Evolutionary conservation across 2,329 filamentous ascomycete genomes (phyloP).

Genomic region (Camillea tinctor): DNA sequence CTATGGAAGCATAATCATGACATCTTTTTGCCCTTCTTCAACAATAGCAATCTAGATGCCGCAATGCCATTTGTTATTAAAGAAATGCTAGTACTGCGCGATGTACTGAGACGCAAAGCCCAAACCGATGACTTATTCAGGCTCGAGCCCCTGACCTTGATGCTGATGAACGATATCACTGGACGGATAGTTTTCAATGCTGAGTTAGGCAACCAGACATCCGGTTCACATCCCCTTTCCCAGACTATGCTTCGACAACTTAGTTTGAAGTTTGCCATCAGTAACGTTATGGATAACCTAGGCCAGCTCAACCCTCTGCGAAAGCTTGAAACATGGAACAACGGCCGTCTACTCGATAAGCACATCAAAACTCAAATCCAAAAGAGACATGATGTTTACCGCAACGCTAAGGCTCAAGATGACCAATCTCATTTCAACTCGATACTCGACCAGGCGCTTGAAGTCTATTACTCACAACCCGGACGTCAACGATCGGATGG

Average conservation of each 20-base stretch:
- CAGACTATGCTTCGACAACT: slow-evolving; percentile 31
- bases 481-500: slow-evolving; percentile 16
- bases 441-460: slow-evolving; percentile 34
- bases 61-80: slow-evolving; percentile 28
- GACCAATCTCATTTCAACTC: slow-evolving; percentile 26
- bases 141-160: slow-evolving; percentile 27
- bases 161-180: slow-evolving; percentile 35
- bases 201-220: slow-evolving; percentile 31
- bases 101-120: slow-evolving; percentile 24
- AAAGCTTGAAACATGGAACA: slow-evolving; percentile 31
- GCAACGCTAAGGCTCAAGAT: slow-evolving; percentile 19
- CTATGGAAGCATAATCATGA: slow-evolving; percentile 31
- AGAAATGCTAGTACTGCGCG: slow-evolving; percentile 29
- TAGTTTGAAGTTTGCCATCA: slow-evolving; percentile 25
- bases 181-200: slow-evolving; percentile 32
- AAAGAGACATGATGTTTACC: slow-evolving; percentile 22
- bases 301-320: slow-evolving; percentile 31
- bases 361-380: slow-evolving; percentile 31
- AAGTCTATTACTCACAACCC: slow-evolving; percentile 29
- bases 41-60: slow-evolving; percentile 32
- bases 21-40: slow-evolving; percentile 33
- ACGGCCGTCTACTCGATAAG: slow-evolving; percentile 29
- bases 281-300: slow-evolving; percentile 27
- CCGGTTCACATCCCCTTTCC: slow-evolving; percentile 30
- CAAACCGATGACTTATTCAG: slow-evolving; percentile 15